These are phyloP conservation scores for Peribolospora baueri DNA, from an alignment of 768 basidiomycete species.

Conservation along the genomic window DNA sequence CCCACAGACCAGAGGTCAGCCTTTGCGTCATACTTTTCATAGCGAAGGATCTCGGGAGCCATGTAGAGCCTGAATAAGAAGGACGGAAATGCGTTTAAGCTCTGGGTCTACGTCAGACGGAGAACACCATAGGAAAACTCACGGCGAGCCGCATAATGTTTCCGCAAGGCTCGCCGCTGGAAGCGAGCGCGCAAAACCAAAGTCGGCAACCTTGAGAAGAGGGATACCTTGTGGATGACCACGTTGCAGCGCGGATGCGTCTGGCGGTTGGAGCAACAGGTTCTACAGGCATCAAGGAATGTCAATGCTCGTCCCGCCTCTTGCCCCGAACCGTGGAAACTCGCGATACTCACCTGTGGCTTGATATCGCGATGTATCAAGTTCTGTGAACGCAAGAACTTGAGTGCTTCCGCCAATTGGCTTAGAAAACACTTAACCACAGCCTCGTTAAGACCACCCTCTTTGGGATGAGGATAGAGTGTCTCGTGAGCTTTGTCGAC, in stretches of 20 bases:
- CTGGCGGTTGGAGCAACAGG: constrained; percentile 60
- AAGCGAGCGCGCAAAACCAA: constrained; percentile 82
- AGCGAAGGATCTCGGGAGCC: constrained; percentile 93
- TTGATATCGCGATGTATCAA: constrained; percentile 95
- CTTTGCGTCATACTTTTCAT: constrained; percentile 93
- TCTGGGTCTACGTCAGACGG: not conserved
- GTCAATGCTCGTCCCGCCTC: not conserved
- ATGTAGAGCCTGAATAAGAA: constrained; percentile 50
- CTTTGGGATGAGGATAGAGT: constrained; percentile 65
- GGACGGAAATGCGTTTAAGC: not conserved
- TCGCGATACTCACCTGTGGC: constrained; percentile 38
- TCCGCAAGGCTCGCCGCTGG: constrained; percentile 88
- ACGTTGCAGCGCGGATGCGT: constrained; percentile 52
- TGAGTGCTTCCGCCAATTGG: constrained; percentile 78
- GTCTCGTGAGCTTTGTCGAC: constrained; percentile 38
- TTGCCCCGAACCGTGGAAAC: not conserved
- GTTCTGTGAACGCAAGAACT: constrained; percentile 65
- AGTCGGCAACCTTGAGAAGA: constrained; percentile 88
- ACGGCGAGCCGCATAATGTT: constrained; percentile 93
- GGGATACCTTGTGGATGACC: constrained; percentile 70
- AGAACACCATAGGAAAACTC: constrained; percentile 20
- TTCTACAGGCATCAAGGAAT: constrained; percentile 31
- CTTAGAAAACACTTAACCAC: constrained; percentile 78
- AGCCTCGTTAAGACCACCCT: constrained; percentile 70
- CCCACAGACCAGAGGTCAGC: constrained; percentile 97